Evolutionary conservation across 805 yeast species (phyloP), one percentile per base, ranked within the genome.

Genomic region (Suhomyces xylopsoci): DNA sequence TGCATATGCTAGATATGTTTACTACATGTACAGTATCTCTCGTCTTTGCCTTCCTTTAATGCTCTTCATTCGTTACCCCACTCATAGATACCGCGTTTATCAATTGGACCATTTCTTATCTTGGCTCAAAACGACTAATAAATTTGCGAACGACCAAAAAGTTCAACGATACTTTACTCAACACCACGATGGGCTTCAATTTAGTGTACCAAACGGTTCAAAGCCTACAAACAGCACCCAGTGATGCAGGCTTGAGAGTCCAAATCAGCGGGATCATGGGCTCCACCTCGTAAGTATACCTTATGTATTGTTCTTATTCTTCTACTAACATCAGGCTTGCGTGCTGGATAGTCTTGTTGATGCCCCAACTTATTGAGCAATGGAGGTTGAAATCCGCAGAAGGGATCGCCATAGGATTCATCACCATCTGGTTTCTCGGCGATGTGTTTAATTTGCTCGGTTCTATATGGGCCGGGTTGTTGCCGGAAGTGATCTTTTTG

Each of bases 361-460:
- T 88, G 58, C 94, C 96, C 0, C 96, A 88, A 65, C 76, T 88
- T 46, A 78, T 88, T 24, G 96, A 88, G 64, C 93, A 88, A 69
- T 88, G 91, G 91, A 70, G 88, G 50, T 69, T 83, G 50, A 83
- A 88, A 62, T 79, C 84, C 15, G 88, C 90, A 3, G 92, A 87
- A 32, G 96, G 96, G 5, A 82, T 88, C 22, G 82, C 93, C 38
- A 77, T 85, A 30, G 80, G 84, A 5, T 87, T 88, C 60, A 77
- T 88, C 24, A 58, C 79, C 9, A 79, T 84, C 49, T 88, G 94
- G 94, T 77, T 85, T 40, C 58, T 83, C 15, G 94, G 94, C 3
- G 96, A 88, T 61, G 49, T 87, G 7, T 76, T 84, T 57, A 88
- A 88, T 63, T 72, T 88, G 36, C 61, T 74, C 1, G 96, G 96